These are phyloP conservation scores for Clavulina sp. DNA, from an alignment of 768 basidiomycete species.

Conservation along the genomic window DNA sequence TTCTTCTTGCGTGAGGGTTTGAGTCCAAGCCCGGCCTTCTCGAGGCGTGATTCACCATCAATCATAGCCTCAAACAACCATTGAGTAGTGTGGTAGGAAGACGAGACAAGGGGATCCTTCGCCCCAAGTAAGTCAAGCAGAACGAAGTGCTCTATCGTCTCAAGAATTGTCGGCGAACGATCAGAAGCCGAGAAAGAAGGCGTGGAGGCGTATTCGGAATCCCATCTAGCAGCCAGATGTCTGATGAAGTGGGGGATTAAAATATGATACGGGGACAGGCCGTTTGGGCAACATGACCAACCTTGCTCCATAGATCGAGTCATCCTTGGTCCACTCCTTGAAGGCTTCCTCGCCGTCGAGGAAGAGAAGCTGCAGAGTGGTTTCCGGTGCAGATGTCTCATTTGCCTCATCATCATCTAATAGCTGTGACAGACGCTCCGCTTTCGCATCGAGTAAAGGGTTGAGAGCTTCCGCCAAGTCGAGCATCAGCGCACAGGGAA, in stretches of 20 bases:
- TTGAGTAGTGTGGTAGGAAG: constrained; percentile 72
- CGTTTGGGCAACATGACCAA: constrained; percentile 17
- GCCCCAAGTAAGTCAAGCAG: constrained; percentile 86
- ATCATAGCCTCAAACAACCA: constrained; percentile 79
- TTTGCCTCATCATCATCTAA: constrained; percentile 47
- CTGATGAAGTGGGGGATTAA: constrained; percentile 22
- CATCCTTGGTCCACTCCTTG: constrained; percentile 67
- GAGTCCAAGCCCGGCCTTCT: constrained; percentile 37
- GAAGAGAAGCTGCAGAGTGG: constrained; percentile 81
- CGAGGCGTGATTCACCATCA: constrained; percentile 54
- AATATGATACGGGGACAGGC: background rate
- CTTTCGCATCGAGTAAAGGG: constrained; percentile 45
- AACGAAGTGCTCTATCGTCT: constrained; percentile 76
- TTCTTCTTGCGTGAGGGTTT: background rate
- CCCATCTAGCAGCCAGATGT: constrained; percentile 81
- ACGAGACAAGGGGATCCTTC: constrained; percentile 50
- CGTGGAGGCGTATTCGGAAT: constrained; percentile 42
- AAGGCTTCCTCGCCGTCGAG: constrained; percentile 99
- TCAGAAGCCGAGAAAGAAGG: constrained; percentile 27
- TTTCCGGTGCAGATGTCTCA: constrained; percentile 52
- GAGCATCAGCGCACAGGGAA: constrained; percentile 84
- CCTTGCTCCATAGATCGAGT: constrained; percentile 95
- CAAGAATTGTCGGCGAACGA: constrained; percentile 43
- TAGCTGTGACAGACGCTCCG: constrained; percentile 31
- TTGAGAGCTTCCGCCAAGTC: constrained; percentile 78